Evolutionary conservation across 192 early-diverging fungal species (phyloP), one percentile per base, ranked within the genome.

Genomic region (Coemansia sp.): DNA sequence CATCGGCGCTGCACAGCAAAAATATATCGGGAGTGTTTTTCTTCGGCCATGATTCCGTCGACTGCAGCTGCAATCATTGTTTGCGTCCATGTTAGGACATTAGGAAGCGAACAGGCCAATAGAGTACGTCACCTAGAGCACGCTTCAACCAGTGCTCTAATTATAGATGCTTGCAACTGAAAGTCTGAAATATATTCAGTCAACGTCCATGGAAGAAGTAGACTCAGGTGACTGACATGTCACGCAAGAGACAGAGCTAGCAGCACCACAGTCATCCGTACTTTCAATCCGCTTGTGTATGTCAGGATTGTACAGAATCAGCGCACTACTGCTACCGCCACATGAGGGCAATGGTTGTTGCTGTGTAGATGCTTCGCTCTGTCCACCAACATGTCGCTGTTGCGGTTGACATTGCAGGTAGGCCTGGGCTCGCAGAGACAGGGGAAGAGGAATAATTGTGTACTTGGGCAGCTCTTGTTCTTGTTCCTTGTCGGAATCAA

Each of bases 381-480:
- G 27, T 4, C 24, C 31, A 24, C 31, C 16, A 16, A 27, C 24
- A 19, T 51, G 48, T 19, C 24, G 48, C 4, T 54, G 24, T n/a
- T 35, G 54, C 54, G 54, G 54, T 4, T 35, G 31, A 17, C 33
- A 34, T 24, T 57, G 54, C 27, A 57, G 35, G 31, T 57, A 57
- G 14, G 54, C 54, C 17, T 57, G 54, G 19, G 54, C 29, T 34
- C 54, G 54, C 33, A 57, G 16, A 24, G 54, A 57, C 17, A 57
- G 31, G 33, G 54, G 54, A 57, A 57, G 54, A 17, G 54, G 54
- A 35, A 57, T 57, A 17, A 57, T 17, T 16, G 54, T 57, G 29
- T 57, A 57, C 29, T 31, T 54, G 9, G 51, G 46, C 35, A 50
- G 41, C 48, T 39, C 60, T 40, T 53, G 36, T 6, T 53, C 67